Evolutionary conservation across 352 stramenopile genomes (phyloP).

Genomic region (Hyaloperonospora brassicae): DNA sequence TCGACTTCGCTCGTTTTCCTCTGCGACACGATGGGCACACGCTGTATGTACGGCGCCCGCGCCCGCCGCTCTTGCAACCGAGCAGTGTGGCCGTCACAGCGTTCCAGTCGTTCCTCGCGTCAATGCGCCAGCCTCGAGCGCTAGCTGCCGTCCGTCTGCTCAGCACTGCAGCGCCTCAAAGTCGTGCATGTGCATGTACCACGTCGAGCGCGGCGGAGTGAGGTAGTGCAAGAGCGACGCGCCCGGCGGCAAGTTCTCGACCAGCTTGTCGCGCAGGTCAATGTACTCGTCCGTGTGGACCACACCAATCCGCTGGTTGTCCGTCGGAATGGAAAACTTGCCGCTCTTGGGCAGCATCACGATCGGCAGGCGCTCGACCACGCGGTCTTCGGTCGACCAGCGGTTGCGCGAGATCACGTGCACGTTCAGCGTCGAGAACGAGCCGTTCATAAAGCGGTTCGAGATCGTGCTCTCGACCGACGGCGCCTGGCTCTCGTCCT

Average conservation of each 20-base stretch:
- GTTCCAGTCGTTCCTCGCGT: constrained; percentile 2
- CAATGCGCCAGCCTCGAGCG: background rate
- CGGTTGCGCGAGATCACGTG: constrained; percentile 66
- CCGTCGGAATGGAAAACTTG: constrained; percentile 52
- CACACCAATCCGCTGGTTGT: constrained; percentile 75
- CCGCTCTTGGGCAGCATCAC: constrained; percentile 61
- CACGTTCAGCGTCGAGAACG: constrained; percentile 65
- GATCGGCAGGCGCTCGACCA: constrained; percentile 55
- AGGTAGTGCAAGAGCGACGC: constrained; percentile 35
- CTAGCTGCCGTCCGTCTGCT: constrained; percentile 1
- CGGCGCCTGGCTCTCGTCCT: constrained; percentile 40
- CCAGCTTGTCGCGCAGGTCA: constrained; percentile 51
- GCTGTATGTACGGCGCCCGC: background rate
- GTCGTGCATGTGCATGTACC: constrained; percentile 78
- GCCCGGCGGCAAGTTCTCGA: constrained; percentile 33
- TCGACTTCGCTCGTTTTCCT: background rate
- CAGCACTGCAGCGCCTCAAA: constrained; percentile 57
- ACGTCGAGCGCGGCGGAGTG: constrained; percentile 68
- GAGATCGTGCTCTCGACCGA: constrained; percentile 78
- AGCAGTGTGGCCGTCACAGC: constrained; percentile 7
- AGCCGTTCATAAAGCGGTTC: constrained; percentile 74
- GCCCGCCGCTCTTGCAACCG: constrained; percentile 6
- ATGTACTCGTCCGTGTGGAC: constrained; percentile 57
- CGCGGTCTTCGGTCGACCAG: constrained; percentile 56
- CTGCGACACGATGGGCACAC: background rate